These are phyloP conservation scores for Neopestalotiopsis rosae DNA, from an alignment of 2,329 filamentous ascomycete species.

Conservation along the genomic window DNA sequence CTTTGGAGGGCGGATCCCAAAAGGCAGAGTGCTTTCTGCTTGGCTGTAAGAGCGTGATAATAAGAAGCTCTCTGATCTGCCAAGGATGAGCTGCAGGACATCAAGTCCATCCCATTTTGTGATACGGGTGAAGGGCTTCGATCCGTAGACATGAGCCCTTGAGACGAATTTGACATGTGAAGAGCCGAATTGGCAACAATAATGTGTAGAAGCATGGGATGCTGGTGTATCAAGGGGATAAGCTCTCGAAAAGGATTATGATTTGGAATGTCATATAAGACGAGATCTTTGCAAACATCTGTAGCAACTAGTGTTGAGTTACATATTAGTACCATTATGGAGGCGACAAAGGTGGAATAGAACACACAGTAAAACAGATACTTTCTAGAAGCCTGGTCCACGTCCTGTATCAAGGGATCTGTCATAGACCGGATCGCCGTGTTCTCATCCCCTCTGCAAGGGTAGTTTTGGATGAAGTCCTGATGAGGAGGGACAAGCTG, in stretches of 20 bases:
- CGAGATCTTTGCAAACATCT: background rate
- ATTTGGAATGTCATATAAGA: background rate
- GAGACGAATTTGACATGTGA: background rate
- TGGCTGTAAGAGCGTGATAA: background rate
- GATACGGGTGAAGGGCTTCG: background rate
- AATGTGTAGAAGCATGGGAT: background rate
- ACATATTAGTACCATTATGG: background rate
- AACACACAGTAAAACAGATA: background rate
- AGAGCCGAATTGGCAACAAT: background rate
- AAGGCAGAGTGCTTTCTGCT: background rate
- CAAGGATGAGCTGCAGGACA: background rate
- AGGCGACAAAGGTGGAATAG: background rate
- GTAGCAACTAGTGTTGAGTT: background rate
- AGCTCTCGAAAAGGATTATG: background rate
- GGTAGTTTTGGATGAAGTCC: background rate
- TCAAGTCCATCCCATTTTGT: background rate
- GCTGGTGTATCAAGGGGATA: background rate
- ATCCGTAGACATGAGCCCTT: background rate
- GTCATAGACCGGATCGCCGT: background rate
- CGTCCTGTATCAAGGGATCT: background rate
- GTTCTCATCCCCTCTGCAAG: background rate
- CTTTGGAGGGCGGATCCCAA: background rate
- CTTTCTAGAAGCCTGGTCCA: background rate
- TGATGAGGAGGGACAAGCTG: background rate
- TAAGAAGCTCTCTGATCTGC: background rate